Evolutionary conservation across 495 filamentous ascomycete genomes (phyloP).

Genomic region (Daldinia loculata): DNA sequence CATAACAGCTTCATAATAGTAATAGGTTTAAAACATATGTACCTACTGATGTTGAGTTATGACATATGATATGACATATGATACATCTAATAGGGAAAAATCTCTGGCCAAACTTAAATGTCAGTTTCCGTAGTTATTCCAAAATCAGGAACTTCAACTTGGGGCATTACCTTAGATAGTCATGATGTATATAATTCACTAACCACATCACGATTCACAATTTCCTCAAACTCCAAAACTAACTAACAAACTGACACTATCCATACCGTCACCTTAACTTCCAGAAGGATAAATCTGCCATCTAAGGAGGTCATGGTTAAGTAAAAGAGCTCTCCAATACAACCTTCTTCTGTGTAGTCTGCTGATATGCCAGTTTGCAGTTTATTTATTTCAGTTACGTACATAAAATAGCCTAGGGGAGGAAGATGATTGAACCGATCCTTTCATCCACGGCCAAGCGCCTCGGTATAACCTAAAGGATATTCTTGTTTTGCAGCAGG

Average conservation of each 20-base stretch:
- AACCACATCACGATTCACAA: too few species aligned
- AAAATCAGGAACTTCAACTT: too few species aligned
- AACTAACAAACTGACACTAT: background rate
- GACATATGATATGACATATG: too few species aligned
- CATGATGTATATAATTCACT: too few species aligned
- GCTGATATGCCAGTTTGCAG: background rate
- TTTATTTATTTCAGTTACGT: background rate
- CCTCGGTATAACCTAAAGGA: constrained; percentile 2
- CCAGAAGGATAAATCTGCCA: background rate
- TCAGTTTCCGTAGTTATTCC: too few species aligned
- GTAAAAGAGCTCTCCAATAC: background rate
- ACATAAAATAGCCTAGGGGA: background rate
- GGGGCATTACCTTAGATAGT: too few species aligned
- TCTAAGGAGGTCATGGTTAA: background rate
- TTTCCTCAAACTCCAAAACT: too few species aligned
- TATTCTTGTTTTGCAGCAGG: background rate
- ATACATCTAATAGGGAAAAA: too few species aligned
- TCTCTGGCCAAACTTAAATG: too few species aligned
- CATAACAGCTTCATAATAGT: too few species aligned
- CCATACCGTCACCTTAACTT: background rate
- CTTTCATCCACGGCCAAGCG: background rate
- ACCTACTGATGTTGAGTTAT: too few species aligned
- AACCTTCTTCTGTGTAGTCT: background rate
- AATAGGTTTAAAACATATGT: too few species aligned
- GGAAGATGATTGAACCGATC: background rate